Conservation (phyloP, 768 basidiomycete species). For the Suillus subalutaceus region DNA sequence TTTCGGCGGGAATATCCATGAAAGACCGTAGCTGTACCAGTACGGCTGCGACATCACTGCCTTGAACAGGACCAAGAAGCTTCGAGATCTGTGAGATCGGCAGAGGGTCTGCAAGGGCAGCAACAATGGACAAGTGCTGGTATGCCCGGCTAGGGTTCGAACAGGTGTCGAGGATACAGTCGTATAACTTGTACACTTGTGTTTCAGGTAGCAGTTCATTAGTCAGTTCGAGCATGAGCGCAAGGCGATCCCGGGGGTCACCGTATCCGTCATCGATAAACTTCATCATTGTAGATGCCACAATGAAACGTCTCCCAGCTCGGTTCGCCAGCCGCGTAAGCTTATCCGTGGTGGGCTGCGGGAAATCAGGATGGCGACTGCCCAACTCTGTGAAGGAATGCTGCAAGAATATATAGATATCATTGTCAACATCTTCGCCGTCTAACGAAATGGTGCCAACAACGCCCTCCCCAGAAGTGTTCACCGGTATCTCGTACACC, state of each 20-base stretch:
- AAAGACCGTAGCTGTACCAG: neutral
- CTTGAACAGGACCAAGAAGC: neutral
- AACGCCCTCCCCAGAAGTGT: neutral
- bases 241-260: neutral
- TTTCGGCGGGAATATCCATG: neutral
- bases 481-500: neutral
- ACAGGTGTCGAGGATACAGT: neutral
- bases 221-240: neutral
- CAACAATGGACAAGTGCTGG: neutral
- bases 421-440: neutral
- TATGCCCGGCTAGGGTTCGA: neutral
- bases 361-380: neutral
- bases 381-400: neutral
- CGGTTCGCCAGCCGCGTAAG: neutral
- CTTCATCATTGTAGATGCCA: neutral
- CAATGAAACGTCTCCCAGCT: neutral
- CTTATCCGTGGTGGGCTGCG: neutral
- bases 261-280: neutral
- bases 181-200: neutral
- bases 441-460: neutral
- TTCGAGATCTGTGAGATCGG: neutral
- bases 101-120: slow-evolving; percentile 1
- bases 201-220: neutral
- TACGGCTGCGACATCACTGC: neutral
- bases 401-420: neutral